Evolutionary conservation across 352 stramenopile genomes (phyloP).

Genomic region (Lagenidium giganteum): DNA sequence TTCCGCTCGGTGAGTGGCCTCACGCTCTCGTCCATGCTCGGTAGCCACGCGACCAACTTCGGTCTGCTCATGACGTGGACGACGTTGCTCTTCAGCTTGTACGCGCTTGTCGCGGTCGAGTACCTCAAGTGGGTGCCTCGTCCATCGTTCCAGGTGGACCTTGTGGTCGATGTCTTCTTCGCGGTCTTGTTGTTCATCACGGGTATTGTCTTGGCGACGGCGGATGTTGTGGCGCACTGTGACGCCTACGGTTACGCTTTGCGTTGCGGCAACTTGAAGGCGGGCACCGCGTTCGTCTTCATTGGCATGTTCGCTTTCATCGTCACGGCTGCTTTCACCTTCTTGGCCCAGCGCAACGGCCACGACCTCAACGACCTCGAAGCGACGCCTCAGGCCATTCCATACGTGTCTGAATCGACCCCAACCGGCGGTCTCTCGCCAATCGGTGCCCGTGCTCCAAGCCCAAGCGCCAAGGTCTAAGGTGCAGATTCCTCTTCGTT

Average conservation of each 20-base stretch:
- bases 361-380: conserved; percentile 2
- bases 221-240: conserved; percentile 2
- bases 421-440: conserved; percentile 1
- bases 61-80: conserved; percentile 5
- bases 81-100: conserved; percentile 5
- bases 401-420: conserved; percentile 12
- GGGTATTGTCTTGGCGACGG: conserved; percentile 2
- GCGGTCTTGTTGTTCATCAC: conserved; percentile 5
- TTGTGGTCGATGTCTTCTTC: conserved; percentile 2
- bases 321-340: conserved; percentile 14
- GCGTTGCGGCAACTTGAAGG: conserved; percentile 4
- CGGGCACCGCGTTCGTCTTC: conserved; percentile 6
- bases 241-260: conserved; percentile 1
- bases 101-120: conserved; percentile 3
- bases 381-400: too few species aligned
- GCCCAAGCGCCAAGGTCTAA: conserved; percentile 3
- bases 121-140: background rate
- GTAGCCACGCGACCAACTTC: conserved; percentile 1
- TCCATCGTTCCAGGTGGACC: background rate
- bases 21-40: conserved; percentile 11
- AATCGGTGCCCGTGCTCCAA: background rate
- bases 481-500: background rate
- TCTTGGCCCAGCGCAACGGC: conserved; percentile 1
- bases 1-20: conserved; percentile 10
- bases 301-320: conserved; percentile 14